Evolutionary conservation across 306 rosid species (phyloP).

Genomic region (Corylus heterophylla): DNA sequence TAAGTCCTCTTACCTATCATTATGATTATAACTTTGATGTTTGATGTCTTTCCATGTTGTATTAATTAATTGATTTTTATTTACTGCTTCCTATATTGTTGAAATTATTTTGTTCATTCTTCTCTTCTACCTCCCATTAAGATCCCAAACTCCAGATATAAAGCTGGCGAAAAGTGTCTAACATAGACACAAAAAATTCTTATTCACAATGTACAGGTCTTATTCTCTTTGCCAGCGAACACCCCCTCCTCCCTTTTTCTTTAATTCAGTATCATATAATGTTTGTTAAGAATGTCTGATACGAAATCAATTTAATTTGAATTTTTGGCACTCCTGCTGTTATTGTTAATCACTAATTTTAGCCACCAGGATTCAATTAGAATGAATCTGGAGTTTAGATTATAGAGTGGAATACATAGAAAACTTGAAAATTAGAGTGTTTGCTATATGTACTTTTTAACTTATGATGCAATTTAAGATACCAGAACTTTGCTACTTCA

Average conservation of each 20-base stretch:
- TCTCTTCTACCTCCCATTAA: not conserved
- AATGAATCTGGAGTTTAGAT: not conserved
- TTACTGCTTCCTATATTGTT: not conserved
- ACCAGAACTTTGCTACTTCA: not conserved
- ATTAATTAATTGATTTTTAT: not conserved
- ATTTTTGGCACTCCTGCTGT: not conserved
- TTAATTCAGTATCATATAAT: not conserved
- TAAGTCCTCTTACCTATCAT: constrained; percentile 42
- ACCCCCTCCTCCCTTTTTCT: not conserved
- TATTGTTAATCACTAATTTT: not conserved
- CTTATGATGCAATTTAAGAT: not conserved
- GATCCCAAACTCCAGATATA: not conserved
- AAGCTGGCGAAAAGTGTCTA: not conserved
- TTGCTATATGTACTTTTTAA: not conserved
- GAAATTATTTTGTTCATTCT: not conserved
- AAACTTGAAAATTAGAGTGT: not conserved
- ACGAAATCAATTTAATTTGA: not conserved
- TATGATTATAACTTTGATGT: constrained; percentile 1
- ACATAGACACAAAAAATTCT: not conserved
- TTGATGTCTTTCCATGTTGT: not conserved
- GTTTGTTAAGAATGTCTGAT: not conserved
- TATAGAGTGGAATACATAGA: not conserved
- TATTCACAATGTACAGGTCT: not conserved
- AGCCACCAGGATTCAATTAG: not conserved
- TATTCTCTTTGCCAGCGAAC: not conserved